phyloP scores from a whole-genome alignment of 2,329 filamentous ascomycete genomes.

The Botryotinia globosa region DNA sequence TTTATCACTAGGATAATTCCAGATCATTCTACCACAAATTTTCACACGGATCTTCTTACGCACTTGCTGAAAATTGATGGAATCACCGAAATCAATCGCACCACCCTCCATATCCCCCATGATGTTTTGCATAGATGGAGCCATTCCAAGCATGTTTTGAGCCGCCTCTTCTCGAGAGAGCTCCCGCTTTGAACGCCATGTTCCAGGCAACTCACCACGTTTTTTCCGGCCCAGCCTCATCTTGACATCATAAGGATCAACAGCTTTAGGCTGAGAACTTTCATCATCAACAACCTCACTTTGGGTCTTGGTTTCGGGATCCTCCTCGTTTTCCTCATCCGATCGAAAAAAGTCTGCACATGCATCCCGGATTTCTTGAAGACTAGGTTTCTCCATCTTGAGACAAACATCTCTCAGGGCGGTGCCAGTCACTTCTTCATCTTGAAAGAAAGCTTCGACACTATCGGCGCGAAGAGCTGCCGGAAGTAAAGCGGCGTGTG shows the following conservation, averaged over 20 bases:
- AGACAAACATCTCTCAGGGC: constrained; percentile 49
- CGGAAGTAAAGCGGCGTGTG: constrained; percentile 46
- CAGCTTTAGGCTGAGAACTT: not conserved
- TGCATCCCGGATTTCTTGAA: constrained; percentile 50
- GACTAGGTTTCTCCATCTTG: constrained; percentile 46
- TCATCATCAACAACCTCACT: not conserved
- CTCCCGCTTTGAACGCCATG: constrained; percentile 29
- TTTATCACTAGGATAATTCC: constrained; percentile 49
- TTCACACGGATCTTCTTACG: constrained; percentile 43
- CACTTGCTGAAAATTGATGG: constrained; percentile 38
- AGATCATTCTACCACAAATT: constrained; percentile 49
- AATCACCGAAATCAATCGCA: constrained; percentile 38
- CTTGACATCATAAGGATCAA: constrained; percentile 18
- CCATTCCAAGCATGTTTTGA: constrained; percentile 30
- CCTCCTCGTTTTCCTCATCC: constrained; percentile 41
- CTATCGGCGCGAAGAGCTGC: constrained; percentile 45
- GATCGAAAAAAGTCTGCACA: constrained; percentile 48
- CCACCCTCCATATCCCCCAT: constrained; percentile 27
- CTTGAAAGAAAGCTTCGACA: constrained; percentile 46
- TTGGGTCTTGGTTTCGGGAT: constrained; percentile 36
- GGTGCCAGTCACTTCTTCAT: constrained; percentile 43
- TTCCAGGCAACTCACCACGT: constrained; percentile 31
- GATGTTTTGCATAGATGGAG: constrained; percentile 35
- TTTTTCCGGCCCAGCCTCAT: not conserved
- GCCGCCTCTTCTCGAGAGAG: constrained; percentile 27